Conservation (phyloP, 1,284 basidiomycete genomes). For the Afroboletus lepidellus region DNA sequence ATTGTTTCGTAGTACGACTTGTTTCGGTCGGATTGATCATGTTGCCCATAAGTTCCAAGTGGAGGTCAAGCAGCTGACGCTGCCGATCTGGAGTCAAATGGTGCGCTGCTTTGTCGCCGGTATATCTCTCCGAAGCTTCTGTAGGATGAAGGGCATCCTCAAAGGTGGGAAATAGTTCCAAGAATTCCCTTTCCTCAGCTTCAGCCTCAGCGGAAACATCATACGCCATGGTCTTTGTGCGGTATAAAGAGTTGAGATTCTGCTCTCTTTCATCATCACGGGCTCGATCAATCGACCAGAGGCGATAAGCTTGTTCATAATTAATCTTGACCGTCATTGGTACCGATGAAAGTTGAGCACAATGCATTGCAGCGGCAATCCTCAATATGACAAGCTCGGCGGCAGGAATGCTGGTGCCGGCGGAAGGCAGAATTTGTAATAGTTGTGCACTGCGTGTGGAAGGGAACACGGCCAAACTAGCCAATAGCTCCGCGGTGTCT, state of each 20-base stretch:
- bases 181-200: conserved; percentile 79
- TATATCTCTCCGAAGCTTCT: conserved; percentile 14
- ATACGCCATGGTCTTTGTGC: conserved; percentile 60
- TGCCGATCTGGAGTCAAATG: conserved; percentile 24
- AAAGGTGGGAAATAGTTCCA: conserved; percentile 81
- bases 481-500: conserved; percentile 19
- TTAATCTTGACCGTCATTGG: conserved; percentile 43
- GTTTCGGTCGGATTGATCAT: background rate
- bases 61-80: conserved; percentile 26
- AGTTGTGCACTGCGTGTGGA: conserved; percentile 42
- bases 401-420: conserved; percentile 17
- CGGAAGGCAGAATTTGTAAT: conserved; percentile 28
- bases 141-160: conserved; percentile 54
- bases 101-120: conserved; percentile 9
- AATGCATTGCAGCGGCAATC: conserved; percentile 45
- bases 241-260: conserved; percentile 79
- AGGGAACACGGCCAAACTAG: conserved; percentile 55
- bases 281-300: conserved; percentile 84
- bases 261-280: conserved; percentile 65
- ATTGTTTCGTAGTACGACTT: conserved; percentile 6
- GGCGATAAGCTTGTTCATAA: conserved; percentile 73
- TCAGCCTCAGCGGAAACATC: conserved; percentile 69
- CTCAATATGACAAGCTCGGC: conserved; percentile 47
- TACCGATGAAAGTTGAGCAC: conserved; percentile 31
- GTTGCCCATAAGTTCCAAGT: conserved; percentile 25